phyloP scores from a whole-genome alignment of 1,284 basidiomycete species.

The Sporisorium sorghi region DNA sequence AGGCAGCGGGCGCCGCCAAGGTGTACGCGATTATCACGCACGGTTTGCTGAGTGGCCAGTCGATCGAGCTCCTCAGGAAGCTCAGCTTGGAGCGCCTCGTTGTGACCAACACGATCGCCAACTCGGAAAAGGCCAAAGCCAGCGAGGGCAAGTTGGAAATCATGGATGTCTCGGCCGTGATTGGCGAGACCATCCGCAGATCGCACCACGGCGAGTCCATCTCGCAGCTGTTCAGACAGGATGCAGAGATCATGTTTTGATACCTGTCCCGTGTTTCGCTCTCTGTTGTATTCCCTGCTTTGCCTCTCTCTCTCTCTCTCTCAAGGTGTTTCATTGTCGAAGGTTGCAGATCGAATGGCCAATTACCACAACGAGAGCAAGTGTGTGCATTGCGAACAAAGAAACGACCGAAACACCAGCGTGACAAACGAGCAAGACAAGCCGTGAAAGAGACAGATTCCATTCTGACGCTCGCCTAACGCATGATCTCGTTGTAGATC shows the following conservation, averaged over 20 bases:
- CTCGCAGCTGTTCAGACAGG: slow-evolving; percentile 67
- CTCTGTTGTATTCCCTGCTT: background rate
- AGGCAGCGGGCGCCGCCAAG: slow-evolving; percentile 86
- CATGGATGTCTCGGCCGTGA: slow-evolving; percentile 87
- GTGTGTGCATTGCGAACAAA: slow-evolving; percentile 12
- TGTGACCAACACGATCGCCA: slow-evolving; percentile 86
- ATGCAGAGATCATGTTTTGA: slow-evolving; percentile 65
- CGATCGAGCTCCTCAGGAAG: slow-evolving; percentile 80
- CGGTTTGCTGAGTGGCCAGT: slow-evolving; percentile 87
- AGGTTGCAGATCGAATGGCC: background rate
- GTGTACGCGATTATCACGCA: slow-evolving; percentile 92
- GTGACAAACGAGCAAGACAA: slow-evolving; percentile 9
- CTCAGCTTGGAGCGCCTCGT: slow-evolving; percentile 88
- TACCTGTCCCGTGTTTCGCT: background rate
- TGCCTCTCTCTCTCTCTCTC: too few species aligned
- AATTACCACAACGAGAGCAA: background rate
- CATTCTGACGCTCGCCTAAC: slow-evolving; percentile 3
- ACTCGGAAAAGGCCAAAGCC: slow-evolving; percentile 71
- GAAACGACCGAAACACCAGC: background rate
- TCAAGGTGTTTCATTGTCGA: too few species aligned
- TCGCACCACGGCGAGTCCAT: slow-evolving; percentile 91
- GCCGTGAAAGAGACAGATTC: background rate
- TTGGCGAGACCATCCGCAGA: slow-evolving; percentile 93
- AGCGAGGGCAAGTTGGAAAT: slow-evolving; percentile 72
- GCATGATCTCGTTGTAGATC: slow-evolving; percentile 64